Evolutionary conservation across 139 green algal genomes (phyloP), one percentile per base, ranked within the genome.

Genomic region (Micromonas pusilla): DNA sequence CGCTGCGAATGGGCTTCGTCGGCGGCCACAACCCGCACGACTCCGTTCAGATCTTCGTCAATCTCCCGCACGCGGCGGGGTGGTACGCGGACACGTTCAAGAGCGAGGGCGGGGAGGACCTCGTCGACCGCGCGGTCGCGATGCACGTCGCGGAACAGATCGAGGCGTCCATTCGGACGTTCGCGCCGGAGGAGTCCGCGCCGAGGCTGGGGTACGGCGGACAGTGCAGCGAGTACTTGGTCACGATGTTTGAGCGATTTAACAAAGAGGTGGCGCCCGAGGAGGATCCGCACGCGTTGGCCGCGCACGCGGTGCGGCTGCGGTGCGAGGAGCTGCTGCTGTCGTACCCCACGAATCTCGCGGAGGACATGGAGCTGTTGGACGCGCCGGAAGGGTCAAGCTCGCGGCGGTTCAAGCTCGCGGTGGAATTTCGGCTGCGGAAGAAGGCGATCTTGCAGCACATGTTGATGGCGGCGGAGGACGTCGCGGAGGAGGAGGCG

Each of bases 361-460:
- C 36, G 23, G 68, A 75, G 37, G 68, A 75, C 31, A 39, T 70
- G 28, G 28, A 70, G 31, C 20, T 34, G 28, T 25, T 70, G 63
- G 63, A 70, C 28, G 28, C 28, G 28, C 21, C 1, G 2, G 65
- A 37, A 13, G 65, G 38, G 33, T 20, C n/a, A 3, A 72, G 26
- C 26, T 13, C 65, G 65, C 26, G 13, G 13, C 65, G 30, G 19
- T 67, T 67, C 13, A 37, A 39, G 19, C 65, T 72, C 28, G 65
- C 65, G 26, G 30, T 16, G 65, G 65, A 72, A 16, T 72, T 72
- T 26, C n/a, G 65, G 13, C 4, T 72, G 65, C 33, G 33, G 13
- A 72, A 72, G 65, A 72, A 72, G 65, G n/a, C 26, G n/a, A 52
- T 72, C 13, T 16, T 72, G n/a, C 45, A 57, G 45, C 45, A 57